These are phyloP conservation scores for Rhizopus arrhizus DNA, from an alignment of 371 early-diverging fungal genomes.

Conservation along the genomic window DNA sequence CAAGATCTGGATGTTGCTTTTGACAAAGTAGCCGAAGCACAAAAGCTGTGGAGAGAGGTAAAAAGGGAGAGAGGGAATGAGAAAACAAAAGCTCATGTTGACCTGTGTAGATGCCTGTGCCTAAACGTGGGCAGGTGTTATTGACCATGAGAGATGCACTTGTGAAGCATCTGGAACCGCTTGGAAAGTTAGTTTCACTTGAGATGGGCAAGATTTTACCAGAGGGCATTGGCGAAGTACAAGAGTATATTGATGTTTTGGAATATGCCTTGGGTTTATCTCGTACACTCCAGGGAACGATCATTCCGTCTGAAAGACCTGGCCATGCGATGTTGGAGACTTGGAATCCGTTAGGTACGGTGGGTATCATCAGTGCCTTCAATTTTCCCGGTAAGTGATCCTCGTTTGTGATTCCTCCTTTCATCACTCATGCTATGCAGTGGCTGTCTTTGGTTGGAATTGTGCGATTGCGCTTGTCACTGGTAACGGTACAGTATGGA, in stretches of 20 bases:
- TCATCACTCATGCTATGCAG: conserved; percentile 27
- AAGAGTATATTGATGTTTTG: conserved; percentile 94
- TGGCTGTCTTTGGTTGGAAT: conserved; percentile 91
- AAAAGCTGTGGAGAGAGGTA: conserved; percentile 73
- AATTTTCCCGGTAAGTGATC: conserved; percentile 68
- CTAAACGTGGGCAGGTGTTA: conserved; percentile 90
- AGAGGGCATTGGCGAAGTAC: conserved; percentile 97
- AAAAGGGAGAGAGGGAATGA: not conserved
- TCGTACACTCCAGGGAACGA: conserved; percentile 83
- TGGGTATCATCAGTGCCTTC: conserved; percentile 96
- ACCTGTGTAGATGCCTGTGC: conserved; percentile 75
- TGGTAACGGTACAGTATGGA: conserved; percentile 94
- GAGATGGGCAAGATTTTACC: conserved; percentile 97
- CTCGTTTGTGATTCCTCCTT: not conserved
- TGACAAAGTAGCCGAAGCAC: conserved; percentile 63
- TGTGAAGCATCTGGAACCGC: conserved; percentile 69
- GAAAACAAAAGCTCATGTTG: not conserved
- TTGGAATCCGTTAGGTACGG: conserved; percentile 93
- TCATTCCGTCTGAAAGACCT: conserved; percentile 92
- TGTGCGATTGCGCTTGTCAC: conserved; percentile 88
- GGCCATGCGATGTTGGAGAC: conserved; percentile 96
- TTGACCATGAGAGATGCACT: conserved; percentile 92
- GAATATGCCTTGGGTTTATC: conserved; percentile 93
- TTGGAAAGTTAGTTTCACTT: conserved; percentile 85
- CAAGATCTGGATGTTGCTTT: conserved; percentile 53